Base-by-base conservation (phyloP, 2,329 filamentous ascomycete genomes). In the Exophiala oligosperma region DNA sequence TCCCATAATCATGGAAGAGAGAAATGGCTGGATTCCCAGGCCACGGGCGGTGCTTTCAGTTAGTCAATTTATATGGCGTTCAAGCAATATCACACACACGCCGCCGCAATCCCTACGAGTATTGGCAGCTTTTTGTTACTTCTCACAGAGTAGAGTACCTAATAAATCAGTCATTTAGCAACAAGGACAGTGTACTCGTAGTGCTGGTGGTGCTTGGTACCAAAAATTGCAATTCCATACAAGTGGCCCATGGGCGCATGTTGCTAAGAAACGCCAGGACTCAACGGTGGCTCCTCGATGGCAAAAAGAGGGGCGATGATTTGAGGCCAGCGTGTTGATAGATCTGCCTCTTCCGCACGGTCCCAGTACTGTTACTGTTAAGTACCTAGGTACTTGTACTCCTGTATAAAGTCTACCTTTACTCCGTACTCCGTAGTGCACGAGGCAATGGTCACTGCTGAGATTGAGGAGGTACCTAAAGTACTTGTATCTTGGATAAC, bases 31-130 rank as follows among this genome's bases (percentile, higher is more conserved):
- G 32, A 40, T 44, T n/a, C 17, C 46, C 41, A 44, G 23, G 24
- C 46, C 54, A 9, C 40, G 23, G 40, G 54, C 38, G 48, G 38
- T 46, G n/a, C 24, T 52, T 51, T 51, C 38, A 52, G 23, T 56
- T 26, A 44, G 35, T 38, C 44, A 41, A 29, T 32, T 28, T 21
- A 54, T 21, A 44, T 32, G 55, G 59, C 54, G 59, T 57, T 55
- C 49, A n/a, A 56, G 38, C 54, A 52, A 35, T 38, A 56, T 49
- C 48, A 54, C 21, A 48, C 46, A 40, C 54, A 41, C 54, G 44
- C 56, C 51, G 50, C 56, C 54, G 50, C 35, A 44, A 44, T 38
- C 35, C 4, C 17, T 17, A 40, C 21, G 35, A 8, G 38, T 26
- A 52, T 37, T 51, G 32, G 28, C 28, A 37, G 40, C 23, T 23